A percentile compares a stretch with the other conserved stretches of the same genome.
These are phyloP conservation scores for Termitomyces sp. DNA, from an alignment of 768 basidiomycete species.

Conservation along the genomic window DNA sequence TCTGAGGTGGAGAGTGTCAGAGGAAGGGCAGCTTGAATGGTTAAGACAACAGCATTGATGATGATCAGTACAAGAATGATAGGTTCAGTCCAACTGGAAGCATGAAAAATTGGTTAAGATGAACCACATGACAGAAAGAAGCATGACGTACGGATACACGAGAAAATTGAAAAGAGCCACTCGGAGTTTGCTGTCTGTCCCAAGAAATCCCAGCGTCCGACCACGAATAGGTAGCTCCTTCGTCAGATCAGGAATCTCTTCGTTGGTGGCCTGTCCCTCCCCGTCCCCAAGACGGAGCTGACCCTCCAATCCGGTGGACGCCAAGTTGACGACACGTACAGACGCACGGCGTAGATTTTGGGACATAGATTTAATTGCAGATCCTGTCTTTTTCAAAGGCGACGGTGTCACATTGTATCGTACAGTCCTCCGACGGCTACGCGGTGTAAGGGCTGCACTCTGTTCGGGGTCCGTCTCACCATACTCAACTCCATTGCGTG, in stretches of 20 bases:
- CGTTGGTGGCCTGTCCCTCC: constrained; percentile 26
- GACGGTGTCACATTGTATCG: constrained; percentile 53
- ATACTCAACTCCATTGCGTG: constrained; percentile 25
- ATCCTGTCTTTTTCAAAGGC: constrained; percentile 55
- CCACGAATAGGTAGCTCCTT: constrained; percentile 59
- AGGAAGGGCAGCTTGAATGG: constrained; percentile 68
- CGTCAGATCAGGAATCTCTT: constrained; percentile 34
- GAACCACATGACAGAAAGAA: constrained; percentile 1
- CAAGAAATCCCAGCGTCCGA: constrained; percentile 71
- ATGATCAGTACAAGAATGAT: constrained; percentile 79
- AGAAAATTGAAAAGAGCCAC: constrained; percentile 62
- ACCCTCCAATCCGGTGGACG: constrained; percentile 52
- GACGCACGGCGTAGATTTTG: constrained; percentile 58
- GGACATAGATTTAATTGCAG: constrained; percentile 52
- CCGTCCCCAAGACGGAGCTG: constrained; percentile 51
- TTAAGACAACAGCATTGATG: constrained; percentile 73
- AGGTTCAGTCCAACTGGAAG: constrained; percentile 78
- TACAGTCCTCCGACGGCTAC: constrained; percentile 33
- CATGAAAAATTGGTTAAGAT: neutral
- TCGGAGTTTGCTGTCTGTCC: constrained; percentile 61
- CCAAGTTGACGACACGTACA: constrained; percentile 77
- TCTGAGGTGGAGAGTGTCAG: constrained; percentile 45
- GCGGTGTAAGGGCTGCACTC: constrained; percentile 32
- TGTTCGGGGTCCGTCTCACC: constrained; percentile 44
- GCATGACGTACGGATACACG: constrained; percentile 56